Evolutionary conservation across 75 land plant genomes (phyloP), one percentile per base, ranked within the genome.

Genomic region (Sequoiadendron giganteum): DNA sequence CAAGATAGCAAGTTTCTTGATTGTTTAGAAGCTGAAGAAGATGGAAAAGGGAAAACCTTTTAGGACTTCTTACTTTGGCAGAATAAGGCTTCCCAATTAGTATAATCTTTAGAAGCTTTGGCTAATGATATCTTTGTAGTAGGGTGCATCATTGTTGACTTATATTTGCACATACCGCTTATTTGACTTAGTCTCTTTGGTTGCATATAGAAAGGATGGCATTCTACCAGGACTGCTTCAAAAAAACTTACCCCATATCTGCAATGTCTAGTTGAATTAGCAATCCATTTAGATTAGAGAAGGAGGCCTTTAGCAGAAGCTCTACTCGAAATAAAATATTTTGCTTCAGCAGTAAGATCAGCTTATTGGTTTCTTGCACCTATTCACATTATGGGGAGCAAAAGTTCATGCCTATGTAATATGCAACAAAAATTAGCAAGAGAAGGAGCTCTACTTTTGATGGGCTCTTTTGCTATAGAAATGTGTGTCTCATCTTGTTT

Each of bases 121-220:
- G 92, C 94, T 19, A 55, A 39, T 43, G 99, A 97, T 82, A 93
- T 97, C 77, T 97, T 96, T 92, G 91, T 95, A 76, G 32, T 93
- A 30, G 99, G 97, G 16, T 97, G 99, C 87, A 83, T 97, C 45
- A 70, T 97, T 47, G 97, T 95, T 19, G 99, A 97, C 88, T 88
- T 96, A 43, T 89, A 95, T 88, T 86, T 97, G 91, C 88, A 79
- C 78, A 96, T 83, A 89, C 99, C 99, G 47, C 94, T n/a, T 97
- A 56, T 97, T 97, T 93, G 93, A 95, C 92, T 88, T 91, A 55
- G 84, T 89, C 32, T 93, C 97, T 3, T 86, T 95, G 38, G 86
- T 86, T 48, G 84, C 83, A 19, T 97, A 89, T 85, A 85, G 82
- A 65, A 93, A 93, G 15, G 85, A 55, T 86, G 95, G 95, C 14